A percentile compares a stretch with the other conserved stretches of the same genome.
Evolutionary conservation across 2,329 filamentous ascomycete genomes (phyloP).

Genomic region (Rutstroemia sydowiana): DNA sequence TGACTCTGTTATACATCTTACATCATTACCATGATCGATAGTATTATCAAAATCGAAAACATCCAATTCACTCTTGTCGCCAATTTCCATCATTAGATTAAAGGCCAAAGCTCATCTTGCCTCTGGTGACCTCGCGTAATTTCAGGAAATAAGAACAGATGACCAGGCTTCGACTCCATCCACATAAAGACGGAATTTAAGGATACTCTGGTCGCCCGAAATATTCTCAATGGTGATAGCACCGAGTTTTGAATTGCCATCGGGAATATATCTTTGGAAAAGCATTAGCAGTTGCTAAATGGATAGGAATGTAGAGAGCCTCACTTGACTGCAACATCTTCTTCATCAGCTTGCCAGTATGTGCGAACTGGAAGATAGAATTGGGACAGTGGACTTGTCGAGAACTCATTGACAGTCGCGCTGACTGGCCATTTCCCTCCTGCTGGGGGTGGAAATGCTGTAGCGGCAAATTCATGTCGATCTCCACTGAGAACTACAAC

Average conservation of each 20-base stretch:
- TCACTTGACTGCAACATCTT: conserved; percentile 81
- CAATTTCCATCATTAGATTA: background rate
- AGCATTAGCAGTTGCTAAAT: conserved; percentile 17
- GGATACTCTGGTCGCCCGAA: conserved; percentile 57
- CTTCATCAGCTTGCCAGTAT: conserved; percentile 72
- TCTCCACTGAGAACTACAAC: conserved; percentile 85
- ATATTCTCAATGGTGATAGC: conserved; percentile 69
- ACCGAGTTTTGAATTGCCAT: conserved; percentile 85
- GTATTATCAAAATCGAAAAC: background rate
- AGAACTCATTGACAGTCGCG: conserved; percentile 79
- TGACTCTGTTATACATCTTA: too few species aligned
- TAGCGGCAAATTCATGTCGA: conserved; percentile 94
- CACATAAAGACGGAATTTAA: conserved; percentile 76
- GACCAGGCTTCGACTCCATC: conserved; percentile 77
- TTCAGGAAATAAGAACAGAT: conserved; percentile 41
- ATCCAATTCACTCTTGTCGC: background rate
- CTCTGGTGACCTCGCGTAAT: conserved; percentile 20
- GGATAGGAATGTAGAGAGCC: conserved; percentile 27
- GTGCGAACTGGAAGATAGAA: conserved; percentile 84
- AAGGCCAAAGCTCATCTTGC: conserved; percentile 29
- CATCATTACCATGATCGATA: background rate
- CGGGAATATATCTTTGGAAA: conserved; percentile 59
- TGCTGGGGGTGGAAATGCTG: conserved; percentile 59
- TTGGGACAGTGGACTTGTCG: conserved; percentile 83
- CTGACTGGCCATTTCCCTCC: conserved; percentile 55